phyloP scores from a whole-genome alignment of 768 basidiomycete genomes.

The Butyriboletus loyo region DNA sequence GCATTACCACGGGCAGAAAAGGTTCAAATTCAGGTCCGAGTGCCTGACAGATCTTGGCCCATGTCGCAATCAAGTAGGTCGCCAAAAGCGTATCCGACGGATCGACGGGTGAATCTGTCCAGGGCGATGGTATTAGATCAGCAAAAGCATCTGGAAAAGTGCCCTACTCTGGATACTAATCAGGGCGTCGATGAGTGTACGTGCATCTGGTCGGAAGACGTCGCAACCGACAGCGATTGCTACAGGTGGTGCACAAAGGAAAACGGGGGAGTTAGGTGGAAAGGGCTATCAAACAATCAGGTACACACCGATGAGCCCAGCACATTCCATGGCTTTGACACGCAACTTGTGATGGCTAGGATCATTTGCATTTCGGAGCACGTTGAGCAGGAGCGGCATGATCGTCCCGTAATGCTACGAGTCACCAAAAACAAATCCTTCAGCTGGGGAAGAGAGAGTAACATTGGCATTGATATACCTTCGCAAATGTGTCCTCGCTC shows the following conservation, averaged over 20 bases:
- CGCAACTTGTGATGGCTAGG: constrained; percentile 65
- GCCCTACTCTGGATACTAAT: constrained; percentile 80
- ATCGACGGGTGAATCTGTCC: constrained; percentile 61
- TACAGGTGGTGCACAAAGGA: constrained; percentile 25
- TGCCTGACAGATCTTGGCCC: constrained; percentile 87
- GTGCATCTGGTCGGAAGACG: constrained; percentile 70
- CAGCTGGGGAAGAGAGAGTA: too few species aligned
- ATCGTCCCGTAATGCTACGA: constrained; percentile 68
- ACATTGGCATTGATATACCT: constrained; percentile 39
- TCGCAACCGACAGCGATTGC: constrained; percentile 86
- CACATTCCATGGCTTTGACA: constrained; percentile 89
- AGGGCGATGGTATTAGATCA: not conserved
- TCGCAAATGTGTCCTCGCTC: constrained; percentile 73
- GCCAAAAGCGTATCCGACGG: constrained; percentile 67
- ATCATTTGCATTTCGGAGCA: constrained; percentile 69
- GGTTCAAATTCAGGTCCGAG: constrained; percentile 84
- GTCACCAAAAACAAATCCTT: not conserved
- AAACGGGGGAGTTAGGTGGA: not conserved
- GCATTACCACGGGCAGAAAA: constrained; percentile 83
- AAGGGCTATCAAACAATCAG: not conserved
- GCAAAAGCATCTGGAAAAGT: constrained; percentile 9
- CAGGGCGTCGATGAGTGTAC: constrained; percentile 65
- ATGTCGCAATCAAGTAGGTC: constrained; percentile 81
- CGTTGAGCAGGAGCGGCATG: constrained; percentile 77
- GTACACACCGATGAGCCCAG: constrained; percentile 72